These are phyloP conservation scores for Leccinellum albellum DNA, from an alignment of 768 basidiomycete species.

Conservation along the genomic window DNA sequence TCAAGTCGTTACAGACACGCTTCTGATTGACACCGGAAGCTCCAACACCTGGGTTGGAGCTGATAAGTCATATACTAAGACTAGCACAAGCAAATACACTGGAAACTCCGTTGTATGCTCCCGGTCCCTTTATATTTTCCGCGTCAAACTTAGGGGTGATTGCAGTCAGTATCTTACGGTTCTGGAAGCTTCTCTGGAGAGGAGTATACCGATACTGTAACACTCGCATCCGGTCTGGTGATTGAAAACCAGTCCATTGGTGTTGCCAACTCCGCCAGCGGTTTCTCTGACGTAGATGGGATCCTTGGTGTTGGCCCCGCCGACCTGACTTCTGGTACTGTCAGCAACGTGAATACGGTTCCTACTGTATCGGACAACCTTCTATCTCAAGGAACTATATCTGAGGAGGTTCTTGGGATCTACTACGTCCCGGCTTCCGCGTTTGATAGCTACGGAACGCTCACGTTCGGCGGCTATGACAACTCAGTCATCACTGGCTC, in stretches of 20 bases:
- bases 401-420: conserved; percentile 26
- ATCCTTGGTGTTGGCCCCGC: conserved; percentile 36
- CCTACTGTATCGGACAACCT: conserved; percentile 37
- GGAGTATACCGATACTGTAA: conserved; percentile 7
- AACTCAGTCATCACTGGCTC: background rate
- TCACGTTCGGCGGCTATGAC: conserved; percentile 28
- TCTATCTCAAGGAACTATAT: conserved; percentile 26
- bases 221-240: background rate
- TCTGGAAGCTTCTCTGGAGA: conserved; percentile 7
- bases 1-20: conserved; percentile 18
- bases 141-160: background rate
- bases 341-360: conserved; percentile 12
- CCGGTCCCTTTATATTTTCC: background rate
- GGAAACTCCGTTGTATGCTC: conserved; percentile 8
- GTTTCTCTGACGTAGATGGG: conserved; percentile 32
- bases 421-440: conserved; percentile 27
- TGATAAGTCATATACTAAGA: conserved; percentile 26
- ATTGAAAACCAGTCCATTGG: conserved; percentile 33
- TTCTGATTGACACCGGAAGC: conserved; percentile 27
- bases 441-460: conserved; percentile 15
- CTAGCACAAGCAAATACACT: conserved; percentile 26
- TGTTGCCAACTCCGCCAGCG: conserved; percentile 20
- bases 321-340: conserved; percentile 28
- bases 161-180: background rate
- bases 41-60: conserved; percentile 28